A percentile compares a stretch with the other conserved stretches of the same genome.
These are phyloP conservation scores for Pichia cabralensis DNA, from an alignment of 805 yeast species.

Conservation along the genomic window DNA sequence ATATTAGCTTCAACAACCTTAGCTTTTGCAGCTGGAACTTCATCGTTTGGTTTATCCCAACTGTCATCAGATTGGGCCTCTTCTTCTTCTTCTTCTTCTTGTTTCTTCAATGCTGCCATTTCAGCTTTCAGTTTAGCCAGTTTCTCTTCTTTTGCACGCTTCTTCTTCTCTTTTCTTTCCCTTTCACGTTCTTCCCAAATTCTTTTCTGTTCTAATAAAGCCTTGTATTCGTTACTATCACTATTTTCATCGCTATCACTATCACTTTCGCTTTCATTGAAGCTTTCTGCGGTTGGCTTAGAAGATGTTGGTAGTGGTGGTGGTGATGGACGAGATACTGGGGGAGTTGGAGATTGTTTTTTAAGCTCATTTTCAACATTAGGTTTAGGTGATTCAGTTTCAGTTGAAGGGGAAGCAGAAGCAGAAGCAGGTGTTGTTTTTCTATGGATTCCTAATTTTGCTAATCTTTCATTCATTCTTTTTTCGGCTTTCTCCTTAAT, in stretches of 20 bases:
- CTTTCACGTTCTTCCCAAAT: constrained; percentile 29
- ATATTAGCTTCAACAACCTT: constrained; percentile 6
- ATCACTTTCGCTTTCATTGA: constrained; percentile 3
- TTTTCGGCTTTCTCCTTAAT: constrained; percentile 75
- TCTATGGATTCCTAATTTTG: constrained; percentile 55
- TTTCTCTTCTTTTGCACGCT: constrained; percentile 50
- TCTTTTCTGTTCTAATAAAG: constrained; percentile 37
- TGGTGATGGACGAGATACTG: constrained; percentile 9
- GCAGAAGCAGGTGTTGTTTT: constrained; percentile 4
- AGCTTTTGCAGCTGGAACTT: constrained; percentile 1
- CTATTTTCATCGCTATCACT: constrained; percentile 24
- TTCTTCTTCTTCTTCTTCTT: constrained; percentile 34
- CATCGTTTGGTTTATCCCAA: constrained; percentile 9
- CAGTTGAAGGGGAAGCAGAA: constrained; percentile 7
- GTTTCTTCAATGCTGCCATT: constrained; percentile 41
- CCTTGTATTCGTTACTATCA: constrained; percentile 38
- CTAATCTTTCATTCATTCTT: constrained; percentile 78
- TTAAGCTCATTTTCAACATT: not conserved
- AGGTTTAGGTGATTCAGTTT: constrained; percentile 8
- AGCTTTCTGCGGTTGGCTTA: not conserved
- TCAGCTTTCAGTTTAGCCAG: constrained; percentile 48
- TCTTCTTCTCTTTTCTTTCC: constrained; percentile 35
- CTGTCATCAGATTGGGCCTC: constrained; percentile 20
- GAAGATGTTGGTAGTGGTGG: constrained; percentile 4
- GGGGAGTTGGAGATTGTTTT: constrained; percentile 10